Percentiles rank a stretch among this genome's conserved stretches.
These are phyloP conservation scores for Stropharia rugosoannulata DNA, from an alignment of 768 basidiomycete species.

Conservation along the genomic window DNA sequence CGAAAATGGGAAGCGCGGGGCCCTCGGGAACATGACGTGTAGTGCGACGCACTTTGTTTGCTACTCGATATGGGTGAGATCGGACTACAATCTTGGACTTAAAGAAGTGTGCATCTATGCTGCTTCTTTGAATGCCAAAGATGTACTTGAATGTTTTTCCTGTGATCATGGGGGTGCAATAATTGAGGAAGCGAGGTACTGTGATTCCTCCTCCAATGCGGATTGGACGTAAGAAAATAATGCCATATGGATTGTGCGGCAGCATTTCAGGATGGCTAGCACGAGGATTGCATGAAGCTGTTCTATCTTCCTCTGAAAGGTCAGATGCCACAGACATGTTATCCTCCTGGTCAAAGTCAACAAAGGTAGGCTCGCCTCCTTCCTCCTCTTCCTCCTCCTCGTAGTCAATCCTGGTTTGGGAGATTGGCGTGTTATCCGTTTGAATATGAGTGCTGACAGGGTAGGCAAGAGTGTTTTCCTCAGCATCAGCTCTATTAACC, in stretches of 20 bases:
- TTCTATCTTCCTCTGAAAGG: neutral
- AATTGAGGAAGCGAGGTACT: slow-evolving; percentile 7
- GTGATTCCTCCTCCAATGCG: slow-evolving; percentile 2
- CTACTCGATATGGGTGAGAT: neutral
- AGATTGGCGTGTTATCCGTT: too few relatives aligned
- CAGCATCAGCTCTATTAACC: slow-evolving; percentile 3
- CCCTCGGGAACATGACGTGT: neutral
- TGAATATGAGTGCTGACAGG: neutral
- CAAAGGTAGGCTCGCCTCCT: neutral
- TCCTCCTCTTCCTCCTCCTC: slow-evolving; percentile 1
- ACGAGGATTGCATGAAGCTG: neutral
- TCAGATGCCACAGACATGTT: neutral
- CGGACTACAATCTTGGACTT: neutral
- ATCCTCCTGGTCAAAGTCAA: neutral
- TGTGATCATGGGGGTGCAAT: neutral
- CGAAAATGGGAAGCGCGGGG: neutral
- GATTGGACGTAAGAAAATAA: slow-evolving; percentile 9
- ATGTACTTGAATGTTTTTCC: slow-evolving; percentile 11
- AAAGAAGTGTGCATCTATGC: slow-evolving; percentile 1
- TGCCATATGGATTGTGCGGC: neutral
- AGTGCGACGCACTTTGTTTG: slow-evolving; percentile 12
- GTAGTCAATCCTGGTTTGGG: too few relatives aligned
- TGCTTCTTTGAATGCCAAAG: slow-evolving; percentile 6
- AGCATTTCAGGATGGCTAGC: neutral
- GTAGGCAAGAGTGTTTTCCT: slow-evolving; percentile 14